Conservation (phyloP, 805 yeast genomes). For the Cyberlindnera saturnus region DNA sequence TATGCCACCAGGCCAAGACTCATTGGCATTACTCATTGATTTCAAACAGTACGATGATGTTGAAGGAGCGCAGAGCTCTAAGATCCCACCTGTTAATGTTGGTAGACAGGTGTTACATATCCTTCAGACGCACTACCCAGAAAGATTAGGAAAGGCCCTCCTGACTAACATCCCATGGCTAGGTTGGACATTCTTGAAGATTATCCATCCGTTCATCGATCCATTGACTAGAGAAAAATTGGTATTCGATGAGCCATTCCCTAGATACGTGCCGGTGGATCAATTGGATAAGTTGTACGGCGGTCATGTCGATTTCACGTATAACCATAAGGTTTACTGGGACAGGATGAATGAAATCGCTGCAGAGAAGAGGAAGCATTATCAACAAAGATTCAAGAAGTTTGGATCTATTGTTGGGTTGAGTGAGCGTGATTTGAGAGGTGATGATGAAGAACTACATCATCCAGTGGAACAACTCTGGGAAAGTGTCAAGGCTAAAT, state of each 20-base stretch:
- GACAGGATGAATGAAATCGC: slow-evolving; percentile 60
- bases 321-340: slow-evolving; percentile 79
- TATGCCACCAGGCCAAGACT: slow-evolving; percentile 97
- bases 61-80: slow-evolving; percentile 38
- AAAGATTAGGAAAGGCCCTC: slow-evolving; percentile 88
- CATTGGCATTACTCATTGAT: slow-evolving; percentile 85
- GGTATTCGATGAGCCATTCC: slow-evolving; percentile 85
- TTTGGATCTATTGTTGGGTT: slow-evolving; percentile 74
- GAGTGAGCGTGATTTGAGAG: slow-evolving; percentile 76
- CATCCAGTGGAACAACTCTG: slow-evolving; percentile 16
- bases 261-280: slow-evolving; percentile 69
- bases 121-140: slow-evolving; percentile 96
- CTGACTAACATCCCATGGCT: slow-evolving; percentile 90
- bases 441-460: slow-evolving; percentile 17
- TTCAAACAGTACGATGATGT: slow-evolving; percentile 66
- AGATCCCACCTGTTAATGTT: slow-evolving; percentile 81
- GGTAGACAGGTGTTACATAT: slow-evolving; percentile 92
- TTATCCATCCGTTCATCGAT: slow-evolving; percentile 94
- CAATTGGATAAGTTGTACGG: slow-evolving; percentile 84
- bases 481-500: neutral
- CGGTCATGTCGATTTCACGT: slow-evolving; percentile 79
- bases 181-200: slow-evolving; percentile 86
- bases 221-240: slow-evolving; percentile 92
- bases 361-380: slow-evolving; percentile 49
- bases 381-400: slow-evolving; percentile 59